Evolutionary conservation across 495 filamentous ascomycete species (phyloP).

Genomic region (Penicillium coprophilum): DNA sequence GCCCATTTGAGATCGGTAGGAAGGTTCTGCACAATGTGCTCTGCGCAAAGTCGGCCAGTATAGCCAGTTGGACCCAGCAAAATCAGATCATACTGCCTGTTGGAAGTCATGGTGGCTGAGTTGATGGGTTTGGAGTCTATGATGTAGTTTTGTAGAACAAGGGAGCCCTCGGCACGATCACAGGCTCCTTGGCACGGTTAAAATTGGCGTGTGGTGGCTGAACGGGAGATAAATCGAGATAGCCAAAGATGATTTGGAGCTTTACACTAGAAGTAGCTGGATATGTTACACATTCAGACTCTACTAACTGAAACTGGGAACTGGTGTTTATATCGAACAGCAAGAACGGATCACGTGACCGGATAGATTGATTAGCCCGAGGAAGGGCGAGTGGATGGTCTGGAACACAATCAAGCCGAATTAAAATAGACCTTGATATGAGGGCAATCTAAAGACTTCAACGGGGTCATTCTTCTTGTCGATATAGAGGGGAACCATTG

Average conservation of each 20-base stretch:
- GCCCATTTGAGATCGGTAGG: conserved; percentile 89
- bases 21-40: conserved; percentile 70
- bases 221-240: not conserved
- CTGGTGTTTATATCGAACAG: not conserved
- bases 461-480: not conserved
- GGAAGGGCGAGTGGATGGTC: not conserved
- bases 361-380: conserved; percentile 20
- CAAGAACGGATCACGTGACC: conserved; percentile 19
- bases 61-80: conserved; percentile 85
- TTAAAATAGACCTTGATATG: not conserved
- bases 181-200: conserved; percentile 15
- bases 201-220: not conserved
- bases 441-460: not conserved
- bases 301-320: not conserved
- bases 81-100: conserved; percentile 76
- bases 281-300: conserved; percentile 1
- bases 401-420: conserved; percentile 3
- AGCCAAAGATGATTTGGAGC: not conserved
- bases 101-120: conserved; percentile 32
- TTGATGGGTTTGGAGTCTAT: not conserved
- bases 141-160: conserved; percentile 11
- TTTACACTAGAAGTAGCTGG: not conserved
- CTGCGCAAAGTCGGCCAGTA: conserved; percentile 75
- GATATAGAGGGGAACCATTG: not conserved
- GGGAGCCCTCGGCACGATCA: conserved; percentile 14